Percentiles rank a stretch among this genome's conserved stretches.
These are phyloP conservation scores for Leccinum ponderosum DNA, from an alignment of 1,284 basidiomycete genomes.

Conservation along the genomic window DNA sequence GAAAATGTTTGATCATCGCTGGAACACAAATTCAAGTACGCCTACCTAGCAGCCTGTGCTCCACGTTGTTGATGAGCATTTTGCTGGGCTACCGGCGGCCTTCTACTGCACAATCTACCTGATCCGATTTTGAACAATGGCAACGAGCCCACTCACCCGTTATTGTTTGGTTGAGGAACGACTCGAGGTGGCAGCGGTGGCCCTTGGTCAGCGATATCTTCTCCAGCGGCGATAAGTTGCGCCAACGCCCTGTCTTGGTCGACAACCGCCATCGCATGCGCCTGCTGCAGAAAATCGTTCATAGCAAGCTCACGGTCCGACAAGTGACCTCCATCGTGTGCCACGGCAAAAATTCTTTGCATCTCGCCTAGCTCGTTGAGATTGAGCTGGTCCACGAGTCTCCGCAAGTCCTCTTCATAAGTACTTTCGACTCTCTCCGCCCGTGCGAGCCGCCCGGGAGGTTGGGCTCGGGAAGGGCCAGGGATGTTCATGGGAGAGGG, in stretches of 20 bases:
- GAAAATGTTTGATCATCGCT: not conserved
- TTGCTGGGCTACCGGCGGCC: not conserved
- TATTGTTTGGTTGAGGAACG: not conserved
- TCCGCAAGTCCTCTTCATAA: slow-evolving; percentile 26
- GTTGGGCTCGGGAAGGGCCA: slow-evolving; percentile 25
- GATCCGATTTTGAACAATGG: not conserved
- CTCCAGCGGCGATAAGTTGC: slow-evolving; percentile 16
- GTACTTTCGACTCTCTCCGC: slow-evolving; percentile 19
- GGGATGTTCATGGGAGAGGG: slow-evolving; percentile 28
- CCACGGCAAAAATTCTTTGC: slow-evolving; percentile 10
- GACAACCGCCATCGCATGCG: slow-evolving; percentile 15
- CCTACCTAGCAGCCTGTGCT: slow-evolving; percentile 14
- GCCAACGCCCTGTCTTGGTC: slow-evolving; percentile 28
- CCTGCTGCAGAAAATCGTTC: slow-evolving; percentile 28
- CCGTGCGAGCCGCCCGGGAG: not conserved
- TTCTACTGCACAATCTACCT: slow-evolving; percentile 6
- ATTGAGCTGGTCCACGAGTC: slow-evolving; percentile 20
- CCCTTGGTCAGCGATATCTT: not conserved
- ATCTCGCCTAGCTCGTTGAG: slow-evolving; percentile 25
- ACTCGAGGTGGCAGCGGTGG: not conserved
- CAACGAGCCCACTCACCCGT: slow-evolving; percentile 6
- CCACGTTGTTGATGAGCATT: slow-evolving; percentile 3
- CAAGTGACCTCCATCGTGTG: slow-evolving; percentile 9
- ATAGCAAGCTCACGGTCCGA: slow-evolving; percentile 30
- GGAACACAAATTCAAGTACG: not conserved